Evolutionary conservation across 441 rosid genomes (phyloP).

Genomic region (Codiaeum variegatum): DNA sequence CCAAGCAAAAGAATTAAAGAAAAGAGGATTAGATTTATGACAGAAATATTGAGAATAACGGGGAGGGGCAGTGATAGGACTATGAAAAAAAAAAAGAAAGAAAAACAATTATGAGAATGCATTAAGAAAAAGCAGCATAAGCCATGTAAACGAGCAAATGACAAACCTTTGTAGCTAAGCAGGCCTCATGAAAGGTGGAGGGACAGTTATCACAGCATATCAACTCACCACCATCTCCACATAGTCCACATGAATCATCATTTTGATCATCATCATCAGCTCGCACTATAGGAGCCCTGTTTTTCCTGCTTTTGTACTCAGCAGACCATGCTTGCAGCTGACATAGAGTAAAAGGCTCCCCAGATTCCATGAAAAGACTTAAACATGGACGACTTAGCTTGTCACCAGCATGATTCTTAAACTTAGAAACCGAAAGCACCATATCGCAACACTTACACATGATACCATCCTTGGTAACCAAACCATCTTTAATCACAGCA

Average conservation of each 20-base stretch:
- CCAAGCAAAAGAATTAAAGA: not conserved
- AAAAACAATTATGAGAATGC: slow-evolving; percentile 2
- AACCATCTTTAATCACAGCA: slow-evolving; percentile 69
- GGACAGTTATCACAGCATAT: slow-evolving; percentile 97
- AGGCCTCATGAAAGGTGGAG: slow-evolving; percentile 77
- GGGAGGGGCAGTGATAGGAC: slow-evolving; percentile 3
- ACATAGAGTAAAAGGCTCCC: slow-evolving; percentile 67
- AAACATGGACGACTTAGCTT: slow-evolving; percentile 65
- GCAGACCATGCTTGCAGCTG: slow-evolving; percentile 91
- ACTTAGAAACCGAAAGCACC: slow-evolving; percentile 64
- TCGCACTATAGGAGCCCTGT: slow-evolving; percentile 40
- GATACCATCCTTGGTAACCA: slow-evolving; percentile 68
- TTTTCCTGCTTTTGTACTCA: slow-evolving; percentile 74
- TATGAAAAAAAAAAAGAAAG: not conserved
- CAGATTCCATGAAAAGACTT: slow-evolving; percentile 84
- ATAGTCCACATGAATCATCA: slow-evolving; percentile 93
- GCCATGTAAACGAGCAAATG: slow-evolving; percentile 23
- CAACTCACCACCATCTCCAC: slow-evolving; percentile 92
- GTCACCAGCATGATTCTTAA: slow-evolving; percentile 84
- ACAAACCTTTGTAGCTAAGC: slow-evolving; percentile 79
- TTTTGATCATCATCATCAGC: slow-evolving; percentile 67
- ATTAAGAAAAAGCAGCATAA: slow-evolving; percentile 15
- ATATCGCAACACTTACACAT: slow-evolving; percentile 68
- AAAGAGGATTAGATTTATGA: not conserved
- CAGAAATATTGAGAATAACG: not conserved